These are phyloP conservation scores for Anethum foeniculum DNA, from an alignment of 140 eudicot species.

Conservation along the genomic window DNA sequence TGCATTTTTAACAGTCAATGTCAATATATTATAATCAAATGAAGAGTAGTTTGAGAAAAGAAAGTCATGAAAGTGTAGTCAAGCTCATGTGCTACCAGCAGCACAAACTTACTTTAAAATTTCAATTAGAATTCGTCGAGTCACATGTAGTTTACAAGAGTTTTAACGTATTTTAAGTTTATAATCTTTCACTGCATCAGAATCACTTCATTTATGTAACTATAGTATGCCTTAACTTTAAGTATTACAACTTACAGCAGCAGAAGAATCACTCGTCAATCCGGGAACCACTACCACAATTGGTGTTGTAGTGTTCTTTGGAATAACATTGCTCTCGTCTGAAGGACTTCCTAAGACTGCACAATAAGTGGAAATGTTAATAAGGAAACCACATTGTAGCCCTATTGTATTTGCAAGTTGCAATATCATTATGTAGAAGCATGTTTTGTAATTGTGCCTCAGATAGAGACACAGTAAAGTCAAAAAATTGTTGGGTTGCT, in stretches of 20 bases:
- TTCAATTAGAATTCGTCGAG: neutral
- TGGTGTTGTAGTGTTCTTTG: slow-evolving; percentile 40
- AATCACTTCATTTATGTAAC: neutral
- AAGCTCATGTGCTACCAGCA: neutral
- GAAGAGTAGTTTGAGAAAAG: neutral
- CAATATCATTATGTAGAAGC: neutral
- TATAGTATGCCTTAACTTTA: neutral
- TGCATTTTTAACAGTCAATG: neutral
- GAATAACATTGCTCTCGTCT: neutral
- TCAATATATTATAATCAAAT: no score
- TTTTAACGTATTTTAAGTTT: neutral
- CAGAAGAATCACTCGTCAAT: slow-evolving; percentile 65
- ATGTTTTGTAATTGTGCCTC: neutral
- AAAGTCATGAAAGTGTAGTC: neutral
- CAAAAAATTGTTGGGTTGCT: neutral
- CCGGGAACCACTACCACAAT: slow-evolving; percentile 72
- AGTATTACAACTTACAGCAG: slow-evolving; percentile 46
- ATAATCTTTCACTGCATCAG: neutral
- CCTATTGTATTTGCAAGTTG: neutral
- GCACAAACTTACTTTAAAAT: neutral
- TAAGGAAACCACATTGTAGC: neutral
- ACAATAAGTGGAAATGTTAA: neutral
- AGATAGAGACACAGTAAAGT: neutral
- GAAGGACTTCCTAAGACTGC: slow-evolving; percentile 12
- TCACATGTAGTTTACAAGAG: neutral